Evolutionary conservation across 306 rosid species (phyloP).

Genomic region (Dryas drummondii): DNA sequence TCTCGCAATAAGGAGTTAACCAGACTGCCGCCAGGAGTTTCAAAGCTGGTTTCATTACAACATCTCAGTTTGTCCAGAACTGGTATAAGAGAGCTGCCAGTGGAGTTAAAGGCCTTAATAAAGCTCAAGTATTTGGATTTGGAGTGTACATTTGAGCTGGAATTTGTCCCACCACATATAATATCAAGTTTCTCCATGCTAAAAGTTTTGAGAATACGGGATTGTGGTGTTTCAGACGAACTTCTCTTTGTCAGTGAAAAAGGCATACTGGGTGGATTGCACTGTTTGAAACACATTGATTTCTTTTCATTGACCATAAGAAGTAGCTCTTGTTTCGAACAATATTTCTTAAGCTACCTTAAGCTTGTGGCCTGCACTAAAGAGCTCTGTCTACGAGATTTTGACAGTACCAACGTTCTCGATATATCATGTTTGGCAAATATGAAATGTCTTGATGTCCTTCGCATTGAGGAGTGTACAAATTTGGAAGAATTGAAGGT

Average conservation of each 20-base stretch:
- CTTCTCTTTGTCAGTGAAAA: neutral
- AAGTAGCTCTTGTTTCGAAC: slow-evolving; percentile 11
- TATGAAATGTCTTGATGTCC: no score
- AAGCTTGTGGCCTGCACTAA: neutral
- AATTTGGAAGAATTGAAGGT: no score
- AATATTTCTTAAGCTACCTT: neutral
- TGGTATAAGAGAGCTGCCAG: neutral
- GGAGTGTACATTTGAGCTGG: neutral
- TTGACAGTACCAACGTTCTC: no score
- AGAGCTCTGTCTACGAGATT: no score
- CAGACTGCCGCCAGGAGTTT: neutral
- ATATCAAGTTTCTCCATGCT: neutral
- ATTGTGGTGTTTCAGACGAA: neutral
- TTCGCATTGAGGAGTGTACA: no score
- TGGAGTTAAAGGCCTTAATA: slow-evolving; percentile 1
- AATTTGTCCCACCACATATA: neutral
- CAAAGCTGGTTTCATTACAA: neutral
- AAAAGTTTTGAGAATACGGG: neutral
- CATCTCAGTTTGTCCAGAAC: neutral
- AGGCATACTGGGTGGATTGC: neutral
- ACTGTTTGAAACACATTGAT: neutral
- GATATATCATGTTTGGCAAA: no score
- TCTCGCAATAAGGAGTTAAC: neutral
- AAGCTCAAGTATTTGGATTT: neutral
- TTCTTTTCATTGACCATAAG: neutral